A percentile compares a stretch with the other conserved stretches of the same genome.
phyloP scores from a whole-genome alignment of 2,329 filamentous ascomycete species.

The Xylaria sp. region DNA sequence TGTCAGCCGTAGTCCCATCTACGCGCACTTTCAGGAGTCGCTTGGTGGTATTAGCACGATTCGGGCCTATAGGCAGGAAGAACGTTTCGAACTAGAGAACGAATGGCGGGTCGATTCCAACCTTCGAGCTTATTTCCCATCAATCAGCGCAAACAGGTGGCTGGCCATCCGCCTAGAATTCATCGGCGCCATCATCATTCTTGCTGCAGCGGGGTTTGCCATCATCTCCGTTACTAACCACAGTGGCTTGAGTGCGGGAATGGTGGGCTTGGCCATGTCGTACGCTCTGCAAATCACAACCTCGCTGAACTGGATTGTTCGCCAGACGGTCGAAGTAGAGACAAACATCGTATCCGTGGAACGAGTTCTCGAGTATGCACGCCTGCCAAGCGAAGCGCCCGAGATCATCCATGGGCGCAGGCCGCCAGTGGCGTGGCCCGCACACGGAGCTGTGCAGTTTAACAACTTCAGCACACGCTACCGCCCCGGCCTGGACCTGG shows the following conservation, averaged over 20 bases:
- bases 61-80: slow-evolving; percentile 87
- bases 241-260: slow-evolving; percentile 66
- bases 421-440: slow-evolving; percentile 88
- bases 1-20: slow-evolving; percentile 93
- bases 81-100: slow-evolving; percentile 87
- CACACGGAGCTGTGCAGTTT: slow-evolving; percentile 85
- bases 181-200: slow-evolving; percentile 90
- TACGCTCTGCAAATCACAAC: slow-evolving; percentile 97
- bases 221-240: slow-evolving; percentile 77
- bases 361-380: slow-evolving; percentile 93
- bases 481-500: slow-evolving; percentile 83
- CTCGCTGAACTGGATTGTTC: slow-evolving; percentile 97
- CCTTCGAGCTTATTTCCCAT: slow-evolving; percentile 91
- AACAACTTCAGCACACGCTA: slow-evolving; percentile 94
- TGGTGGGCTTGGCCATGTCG: slow-evolving; percentile 93
- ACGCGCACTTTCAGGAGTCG: slow-evolving; percentile 97
- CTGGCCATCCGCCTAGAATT: slow-evolving; percentile 93
- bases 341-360: slow-evolving; percentile 99
- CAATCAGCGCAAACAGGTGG: slow-evolving; percentile 93
- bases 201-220: slow-evolving; percentile 80
- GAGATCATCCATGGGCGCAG: slow-evolving; percentile 89
- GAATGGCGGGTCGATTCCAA: slow-evolving; percentile 98
- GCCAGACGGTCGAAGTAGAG: slow-evolving; percentile 98
- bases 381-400: slow-evolving; percentile 87
- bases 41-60: slow-evolving; percentile 94